These are phyloP conservation scores for Entoloma clypeatum DNA, from an alignment of 1,284 basidiomycete genomes.

Conservation along the genomic window DNA sequence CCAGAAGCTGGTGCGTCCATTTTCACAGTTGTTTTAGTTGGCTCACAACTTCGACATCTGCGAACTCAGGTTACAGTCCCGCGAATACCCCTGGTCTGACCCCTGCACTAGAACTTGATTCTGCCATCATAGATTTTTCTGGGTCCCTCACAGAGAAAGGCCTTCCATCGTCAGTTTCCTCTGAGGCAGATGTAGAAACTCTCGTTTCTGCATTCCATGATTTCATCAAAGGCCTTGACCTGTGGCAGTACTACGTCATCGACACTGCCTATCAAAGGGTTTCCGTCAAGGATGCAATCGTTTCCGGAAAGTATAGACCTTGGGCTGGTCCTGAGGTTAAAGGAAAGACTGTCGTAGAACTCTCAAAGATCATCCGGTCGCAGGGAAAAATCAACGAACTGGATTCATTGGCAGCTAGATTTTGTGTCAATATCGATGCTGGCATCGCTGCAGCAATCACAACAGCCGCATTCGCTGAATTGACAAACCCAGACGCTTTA, in stretches of 20 bases:
- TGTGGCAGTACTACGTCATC: constrained; percentile 94
- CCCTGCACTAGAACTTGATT: constrained; percentile 85
- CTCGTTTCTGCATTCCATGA: constrained; percentile 64
- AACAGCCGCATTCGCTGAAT: constrained; percentile 61
- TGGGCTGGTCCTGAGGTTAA: constrained; percentile 58
- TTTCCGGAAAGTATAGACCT: constrained; percentile 37
- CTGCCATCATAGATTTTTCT: constrained; percentile 80
- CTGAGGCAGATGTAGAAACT: constrained; percentile 62
- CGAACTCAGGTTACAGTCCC: constrained; percentile 73
- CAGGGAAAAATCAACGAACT: constrained; percentile 56
- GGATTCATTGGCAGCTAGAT: constrained; percentile 61
- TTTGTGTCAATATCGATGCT: constrained; percentile 61
- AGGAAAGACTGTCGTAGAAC: constrained; percentile 60
- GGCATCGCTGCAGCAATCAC: constrained; percentile 64
- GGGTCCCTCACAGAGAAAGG: constrained; percentile 56
- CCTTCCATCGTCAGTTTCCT: constrained; percentile 69
- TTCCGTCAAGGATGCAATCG: constrained; percentile 49
- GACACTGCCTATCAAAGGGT: constrained; percentile 62
- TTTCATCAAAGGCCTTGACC: constrained; percentile 59
- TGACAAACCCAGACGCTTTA: constrained; percentile 50
- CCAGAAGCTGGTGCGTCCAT: constrained; percentile 79
- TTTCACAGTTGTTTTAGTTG: background rate
- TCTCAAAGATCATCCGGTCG: constrained; percentile 60
- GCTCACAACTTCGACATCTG: constrained; percentile 13
- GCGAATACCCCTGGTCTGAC: constrained; percentile 86